Percentiles rank a stretch among this genome's conserved stretches.
These are phyloP conservation scores for Phytopythium delawarense DNA, from an alignment of 352 stramenopile species.

Conservation along the genomic window DNA sequence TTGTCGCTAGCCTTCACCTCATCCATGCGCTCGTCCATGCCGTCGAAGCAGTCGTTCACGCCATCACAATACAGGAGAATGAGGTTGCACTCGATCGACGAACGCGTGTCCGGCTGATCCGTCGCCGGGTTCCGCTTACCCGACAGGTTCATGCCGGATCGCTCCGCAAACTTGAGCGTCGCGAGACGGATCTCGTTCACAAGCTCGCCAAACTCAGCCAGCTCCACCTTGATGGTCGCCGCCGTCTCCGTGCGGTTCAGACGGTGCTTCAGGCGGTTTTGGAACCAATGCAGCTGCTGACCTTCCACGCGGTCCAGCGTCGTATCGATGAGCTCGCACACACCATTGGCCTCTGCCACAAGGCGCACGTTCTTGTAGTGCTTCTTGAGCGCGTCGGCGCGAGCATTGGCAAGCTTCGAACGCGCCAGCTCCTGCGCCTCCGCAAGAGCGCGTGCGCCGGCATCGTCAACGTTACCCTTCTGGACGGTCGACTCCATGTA, in stretches of 20 bases:
- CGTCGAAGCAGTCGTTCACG: conserved; percentile 67
- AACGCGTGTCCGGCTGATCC: conserved; percentile 71
- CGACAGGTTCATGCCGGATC: conserved; percentile 84
- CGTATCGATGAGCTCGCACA: conserved; percentile 70
- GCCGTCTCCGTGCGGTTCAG: conserved; percentile 70
- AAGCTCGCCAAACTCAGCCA: conserved; percentile 75
- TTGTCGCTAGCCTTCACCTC: conserved; percentile 83
- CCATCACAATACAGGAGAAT: conserved; percentile 57
- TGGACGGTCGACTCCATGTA: conserved; percentile 73
- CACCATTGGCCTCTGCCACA: conserved; percentile 78
- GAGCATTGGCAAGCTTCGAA: conserved; percentile 71
- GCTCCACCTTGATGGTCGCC: conserved; percentile 83
- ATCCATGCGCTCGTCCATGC: conserved; percentile 80
- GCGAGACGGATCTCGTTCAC: conserved; percentile 79
- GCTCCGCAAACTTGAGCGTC: conserved; percentile 78
- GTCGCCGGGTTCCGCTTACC: conserved; percentile 69
- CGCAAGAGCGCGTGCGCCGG: conserved; percentile 50
- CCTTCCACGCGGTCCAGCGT: conserved; percentile 71
- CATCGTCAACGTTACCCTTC: conserved; percentile 69
- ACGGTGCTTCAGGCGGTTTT: conserved; percentile 65
- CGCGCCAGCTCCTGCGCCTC: conserved; percentile 61
- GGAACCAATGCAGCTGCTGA: conserved; percentile 73
- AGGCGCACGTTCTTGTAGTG: conserved; percentile 85
- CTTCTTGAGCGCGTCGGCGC: conserved; percentile 76
- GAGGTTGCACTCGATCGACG: conserved; percentile 67